phyloP scores from a whole-genome alignment of 2,329 filamentous ascomycete species.

The Colletotrichum lentis region DNA sequence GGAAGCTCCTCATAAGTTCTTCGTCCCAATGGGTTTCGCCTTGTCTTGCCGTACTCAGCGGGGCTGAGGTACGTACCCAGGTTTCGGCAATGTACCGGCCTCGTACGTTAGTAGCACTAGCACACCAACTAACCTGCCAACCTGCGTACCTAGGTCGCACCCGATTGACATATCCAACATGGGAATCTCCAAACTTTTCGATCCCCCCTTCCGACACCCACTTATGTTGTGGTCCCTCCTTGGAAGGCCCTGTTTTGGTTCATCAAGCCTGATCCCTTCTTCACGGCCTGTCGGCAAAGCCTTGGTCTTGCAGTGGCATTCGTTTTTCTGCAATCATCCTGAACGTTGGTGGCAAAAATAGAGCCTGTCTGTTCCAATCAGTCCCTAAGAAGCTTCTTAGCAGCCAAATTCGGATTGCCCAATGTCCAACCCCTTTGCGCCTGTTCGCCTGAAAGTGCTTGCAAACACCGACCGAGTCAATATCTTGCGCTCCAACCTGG shows the following conservation, averaged over 20 bases:
- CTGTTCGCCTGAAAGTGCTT: not conserved
- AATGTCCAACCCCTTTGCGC: not conserved
- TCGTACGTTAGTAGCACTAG: too few relatives aligned
- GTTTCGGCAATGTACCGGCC: not conserved
- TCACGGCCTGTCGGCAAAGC: not conserved
- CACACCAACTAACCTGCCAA: not conserved
- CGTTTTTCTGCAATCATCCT: not conserved
- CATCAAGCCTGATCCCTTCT: constrained; percentile 10
- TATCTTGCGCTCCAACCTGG: not conserved
- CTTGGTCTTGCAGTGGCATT: not conserved
- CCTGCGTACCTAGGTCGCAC: not conserved
- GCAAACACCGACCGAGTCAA: not conserved
- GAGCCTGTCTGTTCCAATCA: not conserved
- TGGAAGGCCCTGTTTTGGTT: not conserved
- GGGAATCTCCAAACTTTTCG: constrained; percentile 37
- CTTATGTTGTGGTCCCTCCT: not conserved
- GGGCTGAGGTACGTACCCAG: not conserved
- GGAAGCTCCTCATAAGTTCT: not conserved
- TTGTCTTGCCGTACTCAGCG: not conserved
- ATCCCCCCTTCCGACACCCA: constrained; percentile 16
- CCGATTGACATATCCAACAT: constrained; percentile 31
- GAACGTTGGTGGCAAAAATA: constrained; percentile 11
- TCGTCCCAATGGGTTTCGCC: not conserved
- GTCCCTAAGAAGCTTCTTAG: constrained; percentile 1
- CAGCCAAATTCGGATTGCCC: not conserved